Conservation (phyloP, 2,329 filamentous ascomycete species). For the Fusarium keratoplasticum region DNA sequence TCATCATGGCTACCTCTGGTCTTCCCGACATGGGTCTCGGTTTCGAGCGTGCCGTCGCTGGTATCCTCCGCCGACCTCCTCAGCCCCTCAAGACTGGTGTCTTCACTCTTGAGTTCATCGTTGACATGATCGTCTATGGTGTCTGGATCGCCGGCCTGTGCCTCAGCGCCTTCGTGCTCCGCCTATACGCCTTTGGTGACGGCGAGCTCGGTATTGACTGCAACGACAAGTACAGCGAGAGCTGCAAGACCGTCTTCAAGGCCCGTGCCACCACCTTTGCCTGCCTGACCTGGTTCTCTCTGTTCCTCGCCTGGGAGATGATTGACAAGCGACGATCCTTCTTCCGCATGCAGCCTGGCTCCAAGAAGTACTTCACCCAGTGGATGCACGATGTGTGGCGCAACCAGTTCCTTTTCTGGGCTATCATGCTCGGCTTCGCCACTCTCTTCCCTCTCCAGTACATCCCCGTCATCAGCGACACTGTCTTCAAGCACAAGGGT, state of each 20-base stretch:
- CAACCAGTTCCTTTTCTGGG: constrained; percentile 79
- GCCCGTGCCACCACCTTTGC: constrained; percentile 80
- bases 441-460: constrained; percentile 66
- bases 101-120: constrained; percentile 73
- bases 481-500: constrained; percentile 70
- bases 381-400: constrained; percentile 77
- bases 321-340: constrained; percentile 78
- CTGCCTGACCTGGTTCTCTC: constrained; percentile 79
- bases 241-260: constrained; percentile 74
- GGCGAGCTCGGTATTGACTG: constrained; percentile 70
- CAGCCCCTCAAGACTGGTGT: constrained; percentile 71
- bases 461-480: constrained; percentile 69
- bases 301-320: constrained; percentile 85
- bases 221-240: constrained; percentile 66
- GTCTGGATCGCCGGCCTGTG: constrained; percentile 75
- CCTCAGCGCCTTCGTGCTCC: constrained; percentile 71
- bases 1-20: constrained; percentile 83
- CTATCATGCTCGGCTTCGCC: constrained; percentile 63
- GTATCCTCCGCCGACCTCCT: constrained; percentile 76
- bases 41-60: constrained; percentile 76
- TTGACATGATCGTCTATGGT: constrained; percentile 77
- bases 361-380: constrained; percentile 70
- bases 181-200: constrained; percentile 72
- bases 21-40: constrained; percentile 83
- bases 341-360: constrained; percentile 77